Base-by-base conservation (phyloP, 306 rosid genomes). In the Heteromeles arbutifolia region DNA sequence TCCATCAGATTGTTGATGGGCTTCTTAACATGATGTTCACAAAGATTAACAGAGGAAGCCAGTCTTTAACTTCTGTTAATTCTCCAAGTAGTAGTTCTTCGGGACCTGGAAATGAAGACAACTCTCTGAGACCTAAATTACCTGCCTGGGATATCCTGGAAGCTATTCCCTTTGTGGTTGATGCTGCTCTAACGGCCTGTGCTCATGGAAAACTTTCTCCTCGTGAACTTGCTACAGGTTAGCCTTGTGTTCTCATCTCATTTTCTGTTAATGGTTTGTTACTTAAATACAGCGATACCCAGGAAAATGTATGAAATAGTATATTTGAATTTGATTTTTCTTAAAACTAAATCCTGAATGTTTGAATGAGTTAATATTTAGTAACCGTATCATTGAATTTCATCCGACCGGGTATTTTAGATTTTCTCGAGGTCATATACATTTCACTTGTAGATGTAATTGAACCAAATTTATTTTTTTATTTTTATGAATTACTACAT, bases 81-180 rank as follows among this genome's bases (percentile, higher is more conserved):
- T 91, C 99, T 66, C 96, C 91, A 77, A 92, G 98, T 82, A 90
- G 97, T 82, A 82, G 92, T 86, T 95, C 98, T 68, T 95, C 97
- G 41, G 98, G 98, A 43, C 89, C 89, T 44, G 97, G 84, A 82
- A 88, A 80, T 78, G 98, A 90, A 66, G 97, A 90, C 80, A 65
- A 75, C 74, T 78, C 81, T 75, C 25, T 76, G 54, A 89, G 97
- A 80, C 96, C 99, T 76, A 89, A 84, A 81, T 88, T 95, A 83
- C 99, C 98, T 34, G 97, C 99, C 69, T 95, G 99, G 99, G 99
- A 95, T 87, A 89, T 92, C 78, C 86, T 95, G 80, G 97, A 89
- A 85, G 98, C 96, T 70, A 86, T 89, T 82, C 99, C 99, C 73
- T 95, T 89, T 74, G 97, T 92, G 73, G 93, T 92, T 84, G 99